Conservation (phyloP, 2,329 filamentous ascomycete species). For the Trichophyton verrucosum region DNA sequence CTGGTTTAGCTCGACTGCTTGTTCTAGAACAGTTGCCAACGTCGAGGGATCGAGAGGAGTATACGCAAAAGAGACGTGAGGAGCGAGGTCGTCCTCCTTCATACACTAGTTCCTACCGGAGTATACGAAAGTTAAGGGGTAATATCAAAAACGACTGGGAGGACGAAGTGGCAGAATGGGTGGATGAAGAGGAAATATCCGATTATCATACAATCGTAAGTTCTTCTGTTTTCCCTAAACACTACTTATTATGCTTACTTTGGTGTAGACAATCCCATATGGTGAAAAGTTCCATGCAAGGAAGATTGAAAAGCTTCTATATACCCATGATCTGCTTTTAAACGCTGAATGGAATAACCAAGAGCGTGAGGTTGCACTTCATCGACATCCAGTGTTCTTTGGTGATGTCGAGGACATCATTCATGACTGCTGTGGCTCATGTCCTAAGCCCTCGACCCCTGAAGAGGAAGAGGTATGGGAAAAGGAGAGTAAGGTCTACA, state of each 20-base stretch:
- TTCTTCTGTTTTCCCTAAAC: background rate
- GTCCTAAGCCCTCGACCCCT: slow-evolving; percentile 54
- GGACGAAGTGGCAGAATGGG: slow-evolving; percentile 76
- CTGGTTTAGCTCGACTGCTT: slow-evolving; percentile 65
- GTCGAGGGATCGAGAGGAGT: slow-evolving; percentile 53
- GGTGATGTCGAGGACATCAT: slow-evolving; percentile 63
- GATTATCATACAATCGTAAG: slow-evolving; percentile 59
- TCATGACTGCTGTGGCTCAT: slow-evolving; percentile 69
- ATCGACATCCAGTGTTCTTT: slow-evolving; percentile 78
- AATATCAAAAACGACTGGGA: slow-evolving; percentile 68
- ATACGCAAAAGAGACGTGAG: slow-evolving; percentile 54
- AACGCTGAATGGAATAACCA: slow-evolving; percentile 79
- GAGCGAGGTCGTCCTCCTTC: slow-evolving; percentile 59
- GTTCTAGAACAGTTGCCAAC: slow-evolving; percentile 69
- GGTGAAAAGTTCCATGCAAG: slow-evolving; percentile 20
- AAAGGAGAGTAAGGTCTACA: slow-evolving; percentile 61
- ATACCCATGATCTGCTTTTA: slow-evolving; percentile 66
- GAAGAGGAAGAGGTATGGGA: slow-evolving; percentile 61
- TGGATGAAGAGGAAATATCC: slow-evolving; percentile 61
- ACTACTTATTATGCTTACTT: background rate
- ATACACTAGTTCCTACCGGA: slow-evolving; percentile 18
- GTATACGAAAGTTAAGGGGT: slow-evolving; percentile 37
- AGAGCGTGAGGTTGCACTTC: slow-evolving; percentile 61
- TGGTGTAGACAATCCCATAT: slow-evolving; percentile 17
- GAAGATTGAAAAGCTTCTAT: slow-evolving; percentile 67